Percentiles rank a stretch among this genome's conserved stretches.
phyloP scores from a whole-genome alignment of 768 basidiomycete species.

The Royoungia palumana region DNA sequence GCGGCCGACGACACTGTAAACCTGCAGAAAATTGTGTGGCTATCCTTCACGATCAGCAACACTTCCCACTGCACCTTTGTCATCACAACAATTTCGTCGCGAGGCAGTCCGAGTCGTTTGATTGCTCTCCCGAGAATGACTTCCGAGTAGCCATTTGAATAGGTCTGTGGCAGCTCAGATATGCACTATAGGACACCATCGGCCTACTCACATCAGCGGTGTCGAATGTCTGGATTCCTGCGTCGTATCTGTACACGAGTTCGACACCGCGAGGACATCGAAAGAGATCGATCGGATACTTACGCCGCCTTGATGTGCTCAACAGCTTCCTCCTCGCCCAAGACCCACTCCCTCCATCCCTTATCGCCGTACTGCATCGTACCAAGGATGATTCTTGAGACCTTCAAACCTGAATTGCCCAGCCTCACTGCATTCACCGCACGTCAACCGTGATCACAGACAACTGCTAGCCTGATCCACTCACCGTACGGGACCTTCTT shows the following conservation, averaged over 20 bases:
- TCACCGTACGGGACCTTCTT: slow-evolving; percentile 35
- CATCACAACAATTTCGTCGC: slow-evolving; percentile 73
- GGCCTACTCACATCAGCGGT: slow-evolving; percentile 29
- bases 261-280: background rate
- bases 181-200: background rate
- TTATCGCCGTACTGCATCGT: slow-evolving; percentile 44
- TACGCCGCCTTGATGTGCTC: slow-evolving; percentile 49
- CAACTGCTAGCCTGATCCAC: background rate
- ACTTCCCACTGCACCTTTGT: slow-evolving; percentile 59
- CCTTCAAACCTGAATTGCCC: slow-evolving; percentile 48
- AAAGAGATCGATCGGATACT: slow-evolving; percentile 7
- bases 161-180: slow-evolving; percentile 38
- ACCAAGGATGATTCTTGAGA: slow-evolving; percentile 50
- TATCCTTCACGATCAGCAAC: background rate
- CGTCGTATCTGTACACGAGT: slow-evolving; percentile 30
- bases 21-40: slow-evolving; percentile 17
- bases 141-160: slow-evolving; percentile 67
- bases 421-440: slow-evolving; percentile 32
- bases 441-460: background rate
- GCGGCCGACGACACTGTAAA: slow-evolving; percentile 40
- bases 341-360: slow-evolving; percentile 54
- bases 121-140: slow-evolving; percentile 68
- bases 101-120: slow-evolving; percentile 61
- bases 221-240: slow-evolving; percentile 36
- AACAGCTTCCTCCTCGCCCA: slow-evolving; percentile 43